Evolutionary conservation across 2,329 filamentous ascomycete genomes (phyloP).

Genomic region (Colletotrichum godetiae): DNA sequence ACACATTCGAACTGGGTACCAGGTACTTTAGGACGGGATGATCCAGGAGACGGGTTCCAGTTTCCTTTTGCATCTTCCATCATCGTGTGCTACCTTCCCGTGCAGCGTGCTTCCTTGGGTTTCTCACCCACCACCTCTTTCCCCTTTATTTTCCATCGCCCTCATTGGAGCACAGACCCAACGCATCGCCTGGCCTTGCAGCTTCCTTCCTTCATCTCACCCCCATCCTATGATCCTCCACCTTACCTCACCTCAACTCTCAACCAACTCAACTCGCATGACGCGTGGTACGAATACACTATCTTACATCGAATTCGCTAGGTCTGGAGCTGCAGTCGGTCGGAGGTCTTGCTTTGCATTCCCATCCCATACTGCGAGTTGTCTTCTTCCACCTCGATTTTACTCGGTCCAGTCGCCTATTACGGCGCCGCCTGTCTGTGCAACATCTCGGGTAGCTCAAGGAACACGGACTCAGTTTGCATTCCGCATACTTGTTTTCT

Average conservation of each 20-base stretch:
- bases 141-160: not conserved
- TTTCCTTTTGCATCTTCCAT: slow-evolving; percentile 24
- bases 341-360: not conserved
- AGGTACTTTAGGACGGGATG: slow-evolving; percentile 1
- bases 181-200: not conserved
- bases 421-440: not conserved
- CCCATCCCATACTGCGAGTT: not conserved
- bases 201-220: not conserved
- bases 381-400: not conserved
- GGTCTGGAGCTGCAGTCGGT: not conserved
- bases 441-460: not conserved
- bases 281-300: not conserved
- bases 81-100: slow-evolving; percentile 11
- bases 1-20: not conserved
- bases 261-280: not conserved
- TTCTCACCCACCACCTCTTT: not conserved
- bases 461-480: not conserved
- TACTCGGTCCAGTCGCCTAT: not conserved
- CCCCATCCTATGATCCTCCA: no score
- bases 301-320: no score
- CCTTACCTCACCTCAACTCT: not conserved
- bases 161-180: not conserved
- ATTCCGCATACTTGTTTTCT: not conserved
- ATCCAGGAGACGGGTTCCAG: slow-evolving; percentile 21
- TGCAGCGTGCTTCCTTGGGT: not conserved